Conservation (phyloP, 2,329 filamentous ascomycete species). For the Eurotiales sp. region DNA sequence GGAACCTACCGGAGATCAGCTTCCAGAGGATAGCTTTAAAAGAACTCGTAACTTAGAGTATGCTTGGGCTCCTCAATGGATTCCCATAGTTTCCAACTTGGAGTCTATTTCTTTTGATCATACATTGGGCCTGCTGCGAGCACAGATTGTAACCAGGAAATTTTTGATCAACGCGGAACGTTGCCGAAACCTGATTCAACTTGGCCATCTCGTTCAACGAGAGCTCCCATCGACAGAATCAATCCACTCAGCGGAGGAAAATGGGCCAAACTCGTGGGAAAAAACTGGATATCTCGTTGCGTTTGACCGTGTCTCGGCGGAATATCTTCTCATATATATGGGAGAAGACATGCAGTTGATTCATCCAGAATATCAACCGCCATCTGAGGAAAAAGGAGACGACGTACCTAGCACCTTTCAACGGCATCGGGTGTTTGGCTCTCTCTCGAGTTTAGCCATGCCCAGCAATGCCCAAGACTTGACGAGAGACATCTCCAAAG, state of each 20-base stretch:
- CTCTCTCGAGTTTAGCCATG: conserved; percentile 14
- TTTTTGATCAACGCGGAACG: conserved; percentile 19
- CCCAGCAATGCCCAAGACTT: conserved; percentile 6
- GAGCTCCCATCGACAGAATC: not conserved
- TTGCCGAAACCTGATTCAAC: conserved; percentile 33
- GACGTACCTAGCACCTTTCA: not conserved
- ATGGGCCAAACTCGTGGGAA: not conserved
- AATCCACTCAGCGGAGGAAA: not conserved
- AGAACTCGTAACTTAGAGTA: conserved; percentile 24
- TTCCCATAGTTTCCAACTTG: conserved; percentile 29
- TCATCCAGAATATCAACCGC: conserved; percentile 19
- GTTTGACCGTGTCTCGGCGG: conserved; percentile 30
- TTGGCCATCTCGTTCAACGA: conserved; percentile 32
- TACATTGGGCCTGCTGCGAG: conserved; percentile 31
- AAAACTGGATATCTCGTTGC: conserved; percentile 34
- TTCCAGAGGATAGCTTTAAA: too few species aligned
- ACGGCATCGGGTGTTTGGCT: conserved; percentile 11
- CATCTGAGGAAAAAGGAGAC: not conserved
- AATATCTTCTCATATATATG: conserved; percentile 29
- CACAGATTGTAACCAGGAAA: conserved; percentile 22
- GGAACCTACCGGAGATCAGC: too few species aligned
- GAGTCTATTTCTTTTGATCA: conserved; percentile 18
- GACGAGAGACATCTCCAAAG: conserved; percentile 4
- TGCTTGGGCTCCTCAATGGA: conserved; percentile 32
- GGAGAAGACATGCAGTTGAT: conserved; percentile 24